phyloP scores from a whole-genome alignment of 2,329 filamentous ascomycete genomes.

The Ophidiomyces ophidiicola region DNA sequence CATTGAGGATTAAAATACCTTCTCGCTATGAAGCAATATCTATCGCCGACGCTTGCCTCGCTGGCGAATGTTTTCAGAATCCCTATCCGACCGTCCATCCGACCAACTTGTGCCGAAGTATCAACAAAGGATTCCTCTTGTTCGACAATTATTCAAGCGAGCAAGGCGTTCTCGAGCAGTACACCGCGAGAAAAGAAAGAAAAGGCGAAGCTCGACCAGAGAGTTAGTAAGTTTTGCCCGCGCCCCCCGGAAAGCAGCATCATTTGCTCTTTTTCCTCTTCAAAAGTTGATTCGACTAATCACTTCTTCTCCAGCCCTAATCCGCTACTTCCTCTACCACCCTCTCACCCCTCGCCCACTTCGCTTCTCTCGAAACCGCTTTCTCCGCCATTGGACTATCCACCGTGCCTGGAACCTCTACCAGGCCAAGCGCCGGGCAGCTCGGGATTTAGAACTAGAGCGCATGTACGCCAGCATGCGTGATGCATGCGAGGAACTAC shows the following conservation, averaged over 20 bases:
- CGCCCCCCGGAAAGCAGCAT: neutral
- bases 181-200: slow-evolving; percentile 30
- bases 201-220: slow-evolving; percentile 25
- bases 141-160: slow-evolving; percentile 8
- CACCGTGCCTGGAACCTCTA: slow-evolving; percentile 88
- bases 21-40: slow-evolving; percentile 17
- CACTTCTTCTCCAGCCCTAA: slow-evolving; percentile 38
- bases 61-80: slow-evolving; percentile 37
- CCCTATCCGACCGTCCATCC: slow-evolving; percentile 26
- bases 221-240: slow-evolving; percentile 33
- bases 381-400: slow-evolving; percentile 96
- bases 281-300: slow-evolving; percentile 6
- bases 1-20: neutral
- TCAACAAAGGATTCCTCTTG: slow-evolving; percentile 2
- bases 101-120: slow-evolving; percentile 12
- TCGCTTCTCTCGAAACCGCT: slow-evolving; percentile 74
- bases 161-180: slow-evolving; percentile 31
- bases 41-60: slow-evolving; percentile 32
- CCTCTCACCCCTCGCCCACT: slow-evolving; percentile 62
- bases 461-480: slow-evolving; percentile 72
- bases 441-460: slow-evolving; percentile 58
- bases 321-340: slow-evolving; percentile 59
- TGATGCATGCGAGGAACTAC: slow-evolving; percentile 72
- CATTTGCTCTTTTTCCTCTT: neutral
- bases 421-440: slow-evolving; percentile 54